Conservation (phyloP, 1,284 basidiomycete genomes). For the Puccinia hordei region DNA sequence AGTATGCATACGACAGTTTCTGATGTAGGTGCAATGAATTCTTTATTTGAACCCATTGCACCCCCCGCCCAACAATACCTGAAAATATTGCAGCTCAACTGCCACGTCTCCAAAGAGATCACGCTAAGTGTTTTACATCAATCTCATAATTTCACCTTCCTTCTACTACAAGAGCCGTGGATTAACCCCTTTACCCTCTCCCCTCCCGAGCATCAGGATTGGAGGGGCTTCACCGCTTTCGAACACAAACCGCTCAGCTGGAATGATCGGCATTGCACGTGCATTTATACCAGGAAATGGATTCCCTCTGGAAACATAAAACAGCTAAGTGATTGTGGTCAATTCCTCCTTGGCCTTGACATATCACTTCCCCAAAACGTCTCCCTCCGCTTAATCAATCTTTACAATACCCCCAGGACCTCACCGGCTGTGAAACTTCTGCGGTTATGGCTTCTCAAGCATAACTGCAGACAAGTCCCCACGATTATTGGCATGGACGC, state of each 20-base stretch:
- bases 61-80: no score
- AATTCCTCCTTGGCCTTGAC: neutral
- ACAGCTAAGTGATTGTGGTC: neutral
- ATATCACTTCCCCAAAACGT: neutral
- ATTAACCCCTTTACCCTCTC: neutral
- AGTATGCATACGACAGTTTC: no score
- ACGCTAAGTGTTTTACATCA: neutral
- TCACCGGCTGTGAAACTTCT: neutral
- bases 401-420: conserved; percentile 2
- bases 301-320: neutral
- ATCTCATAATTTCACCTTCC: neutral
- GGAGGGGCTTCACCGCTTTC: neutral
- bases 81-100: neutral
- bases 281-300: neutral
- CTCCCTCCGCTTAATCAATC: neutral
- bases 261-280: neutral
- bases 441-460: neutral
- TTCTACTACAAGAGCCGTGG: neutral
- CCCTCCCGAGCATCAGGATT: neutral
- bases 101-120: neutral
- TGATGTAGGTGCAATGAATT: no score
- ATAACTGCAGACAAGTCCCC: neutral
- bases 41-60: no score
- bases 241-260: neutral
- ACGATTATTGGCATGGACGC: neutral